Evolutionary conservation across 371 early-diverging fungal species (phyloP).

Genomic region (Lichtheimia hyalospora): DNA sequence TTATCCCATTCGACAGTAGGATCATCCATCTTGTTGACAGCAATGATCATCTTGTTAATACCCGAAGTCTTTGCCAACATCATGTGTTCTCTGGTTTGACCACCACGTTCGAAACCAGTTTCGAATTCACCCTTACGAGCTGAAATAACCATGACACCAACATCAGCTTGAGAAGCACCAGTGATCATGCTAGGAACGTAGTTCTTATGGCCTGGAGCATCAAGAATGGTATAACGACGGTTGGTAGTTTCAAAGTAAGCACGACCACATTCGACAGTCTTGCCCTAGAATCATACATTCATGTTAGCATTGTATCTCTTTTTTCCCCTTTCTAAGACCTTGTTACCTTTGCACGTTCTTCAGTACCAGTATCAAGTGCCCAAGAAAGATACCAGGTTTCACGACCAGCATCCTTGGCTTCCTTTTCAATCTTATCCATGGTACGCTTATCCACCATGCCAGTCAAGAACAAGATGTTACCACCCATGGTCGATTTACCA

Average conservation of each 20-base stretch:
- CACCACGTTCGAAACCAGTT: conserved; percentile 99
- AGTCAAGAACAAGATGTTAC: conserved; percentile 93
- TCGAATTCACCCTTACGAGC: conserved; percentile 99
- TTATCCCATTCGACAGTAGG: conserved; percentile 94
- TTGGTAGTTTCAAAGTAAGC: conserved; percentile 96
- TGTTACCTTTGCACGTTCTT: conserved; percentile 92
- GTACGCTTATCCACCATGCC: conserved; percentile 99
- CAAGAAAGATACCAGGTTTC: conserved; percentile 98
- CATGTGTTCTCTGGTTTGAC: conserved; percentile 99
- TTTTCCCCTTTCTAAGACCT: neutral
- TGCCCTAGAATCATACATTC: conserved; percentile 67
- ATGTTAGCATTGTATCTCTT: neutral
- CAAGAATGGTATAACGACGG: conserved; percentile 94
- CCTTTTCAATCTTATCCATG: conserved; percentile 98
- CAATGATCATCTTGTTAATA: conserved; percentile 88
- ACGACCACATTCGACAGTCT: conserved; percentile 96
- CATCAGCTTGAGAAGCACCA: conserved; percentile 97
- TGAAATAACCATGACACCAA: conserved; percentile 96
- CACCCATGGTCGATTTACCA: conserved; percentile 99
- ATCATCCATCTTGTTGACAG: conserved; percentile 99
- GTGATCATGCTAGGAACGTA: conserved; percentile 99
- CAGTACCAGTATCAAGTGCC: conserved; percentile 95
- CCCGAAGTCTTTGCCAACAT: conserved; percentile 97
- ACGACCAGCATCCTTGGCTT: conserved; percentile 94
- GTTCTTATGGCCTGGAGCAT: conserved; percentile 99